Base-by-base conservation (phyloP, 257 asterid species). In the Lycium ferocissimum region DNA sequence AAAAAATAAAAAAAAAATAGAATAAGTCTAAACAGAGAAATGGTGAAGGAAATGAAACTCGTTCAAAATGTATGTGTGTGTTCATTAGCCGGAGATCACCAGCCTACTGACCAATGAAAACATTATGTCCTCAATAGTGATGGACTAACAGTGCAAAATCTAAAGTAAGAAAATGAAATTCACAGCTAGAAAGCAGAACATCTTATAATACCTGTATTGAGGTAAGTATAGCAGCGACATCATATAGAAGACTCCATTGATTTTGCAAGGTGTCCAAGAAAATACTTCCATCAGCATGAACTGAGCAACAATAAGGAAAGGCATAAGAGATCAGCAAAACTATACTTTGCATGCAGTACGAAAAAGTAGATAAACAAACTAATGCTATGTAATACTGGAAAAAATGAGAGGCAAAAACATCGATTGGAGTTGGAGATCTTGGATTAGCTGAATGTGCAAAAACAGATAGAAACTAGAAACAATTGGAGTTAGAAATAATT, bases 281-380 rank as follows among this genome's bases (percentile, higher is more conserved):
- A 86, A 93, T 92, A 88, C 96, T 91, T 83, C 98, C 98, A 89
- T 93, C 97, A 80, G 98, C 98, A 90, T 92, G 93, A 88, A 94
- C 98, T 93, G 91, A 84, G 73, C 51, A 85, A 61, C 67, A 43
- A 51, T 37, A 76, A 76, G 63, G 8, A 51, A 76, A 76, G 20
- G 26, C 82, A 51, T 14, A 76, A 26, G 20, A 51, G 63, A 76
- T 76, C 14, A 76, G 62, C 8, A 51, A 51, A 76, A 53, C 63
- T 7, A 76, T 51, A 51, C n/a, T 14, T 51, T 7, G 62, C 82
- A 76, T 51, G 65, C 47, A 76, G 11, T 20, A 7, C 0, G 45
- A 49, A 75, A 6, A 75, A 75, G 10, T 20, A 75, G 6, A 47
- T 0, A 49, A 61, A 47, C 58, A 75, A 49, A 13, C 7, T 75